A percentile compares a stretch with the other conserved stretches of the same genome.
phyloP scores from a whole-genome alignment of 768 basidiomycete genomes.

The Termitomyces sp. region DNA sequence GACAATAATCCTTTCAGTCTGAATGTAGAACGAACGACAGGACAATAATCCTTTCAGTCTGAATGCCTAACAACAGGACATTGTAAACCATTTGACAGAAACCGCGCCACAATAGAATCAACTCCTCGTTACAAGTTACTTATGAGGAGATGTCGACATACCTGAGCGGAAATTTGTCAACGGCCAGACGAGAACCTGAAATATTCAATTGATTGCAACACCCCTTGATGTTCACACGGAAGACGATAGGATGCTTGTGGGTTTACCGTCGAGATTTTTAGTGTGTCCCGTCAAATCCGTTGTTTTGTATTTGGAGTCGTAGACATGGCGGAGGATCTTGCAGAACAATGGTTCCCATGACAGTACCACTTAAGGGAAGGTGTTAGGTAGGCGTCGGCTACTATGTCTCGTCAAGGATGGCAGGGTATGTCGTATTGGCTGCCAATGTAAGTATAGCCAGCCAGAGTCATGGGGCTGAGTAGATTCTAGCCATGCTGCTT shows the following conservation, averaged over 20 bases:
- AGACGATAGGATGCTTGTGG: background rate
- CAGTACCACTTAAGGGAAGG: background rate
- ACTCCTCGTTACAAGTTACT: background rate
- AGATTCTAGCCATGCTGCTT: background rate
- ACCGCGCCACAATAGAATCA: background rate
- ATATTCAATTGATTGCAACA: background rate
- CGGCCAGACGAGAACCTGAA: background rate
- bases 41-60: background rate
- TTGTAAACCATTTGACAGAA: background rate
- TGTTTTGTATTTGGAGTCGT: background rate
- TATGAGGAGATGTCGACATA: background rate
- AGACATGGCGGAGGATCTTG: background rate
- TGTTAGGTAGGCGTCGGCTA: background rate
- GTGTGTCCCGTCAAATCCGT: background rate
- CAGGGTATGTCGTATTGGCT: background rate
- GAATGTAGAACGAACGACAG: too few species aligned
- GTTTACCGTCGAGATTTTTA: background rate
- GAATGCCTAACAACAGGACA: background rate
- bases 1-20: too few species aligned
- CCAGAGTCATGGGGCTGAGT: background rate
- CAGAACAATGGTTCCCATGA: background rate
- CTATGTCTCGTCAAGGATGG: background rate
- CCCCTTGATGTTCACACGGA: background rate
- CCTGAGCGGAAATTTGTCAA: background rate
- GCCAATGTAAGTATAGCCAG: background rate